Conservation (phyloP, 495 filamentous ascomycete genomes). For the Penicillium arizonense region DNA sequence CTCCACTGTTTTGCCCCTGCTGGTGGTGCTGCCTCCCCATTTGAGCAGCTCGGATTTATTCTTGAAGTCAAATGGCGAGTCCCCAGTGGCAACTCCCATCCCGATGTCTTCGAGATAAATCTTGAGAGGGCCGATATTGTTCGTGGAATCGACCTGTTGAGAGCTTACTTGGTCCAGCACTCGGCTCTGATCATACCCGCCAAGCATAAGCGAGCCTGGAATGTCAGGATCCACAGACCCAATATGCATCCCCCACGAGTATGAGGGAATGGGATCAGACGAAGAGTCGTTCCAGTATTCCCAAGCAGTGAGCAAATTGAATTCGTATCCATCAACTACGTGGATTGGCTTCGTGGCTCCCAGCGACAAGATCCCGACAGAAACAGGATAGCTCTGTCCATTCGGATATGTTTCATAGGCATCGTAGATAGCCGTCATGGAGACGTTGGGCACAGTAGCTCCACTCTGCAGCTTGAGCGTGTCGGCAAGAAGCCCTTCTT, state of each 20-base stretch:
- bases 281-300: not conserved
- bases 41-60: slow-evolving; percentile 34
- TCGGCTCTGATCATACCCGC: slow-evolving; percentile 51
- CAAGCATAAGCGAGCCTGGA: slow-evolving; percentile 44
- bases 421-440: not conserved
- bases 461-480: not conserved
- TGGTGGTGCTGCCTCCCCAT: slow-evolving; percentile 28
- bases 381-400: slow-evolving; percentile 4
- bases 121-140: slow-evolving; percentile 9
- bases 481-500: too few species aligned
- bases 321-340: not conserved
- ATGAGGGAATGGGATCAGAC: slow-evolving; percentile 35
- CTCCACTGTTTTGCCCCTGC: slow-evolving; percentile 18
- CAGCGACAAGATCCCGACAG: slow-evolving; percentile 6
- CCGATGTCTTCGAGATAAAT: slow-evolving; percentile 40
- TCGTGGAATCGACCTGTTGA: slow-evolving; percentile 13
- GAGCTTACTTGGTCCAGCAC: slow-evolving; percentile 27
- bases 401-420: slow-evolving; percentile 3
- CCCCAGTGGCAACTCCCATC: slow-evolving; percentile 40
- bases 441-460: not conserved
- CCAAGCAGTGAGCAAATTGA: slow-evolving; percentile 1
- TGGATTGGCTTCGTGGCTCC: not conserved
- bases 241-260: slow-evolving; percentile 54
- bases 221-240: slow-evolving; percentile 42
- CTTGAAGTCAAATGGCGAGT: slow-evolving; percentile 38